Evolutionary conservation across 2,329 filamentous ascomycete species (phyloP).

Genomic region (Claviceps monticola): DNA sequence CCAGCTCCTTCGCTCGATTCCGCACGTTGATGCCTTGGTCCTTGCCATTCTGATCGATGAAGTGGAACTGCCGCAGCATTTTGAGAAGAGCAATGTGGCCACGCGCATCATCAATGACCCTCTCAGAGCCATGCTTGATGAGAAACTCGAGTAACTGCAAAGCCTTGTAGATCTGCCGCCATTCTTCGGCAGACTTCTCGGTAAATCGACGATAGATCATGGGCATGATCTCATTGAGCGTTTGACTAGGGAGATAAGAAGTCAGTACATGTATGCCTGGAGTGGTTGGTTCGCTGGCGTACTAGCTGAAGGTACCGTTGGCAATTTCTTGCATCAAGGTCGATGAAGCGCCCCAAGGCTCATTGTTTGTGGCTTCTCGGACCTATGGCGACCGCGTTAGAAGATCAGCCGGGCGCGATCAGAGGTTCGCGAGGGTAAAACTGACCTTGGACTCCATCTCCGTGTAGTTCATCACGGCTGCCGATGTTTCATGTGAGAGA

Average conservation of each 20-base stretch:
- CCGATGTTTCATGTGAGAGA: slow-evolving; percentile 15
- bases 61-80: slow-evolving; percentile 98
- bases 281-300: slow-evolving; percentile 23
- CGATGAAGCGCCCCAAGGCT: slow-evolving; percentile 83
- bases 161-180: slow-evolving; percentile 98
- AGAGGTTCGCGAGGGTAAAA: slow-evolving; percentile 6
- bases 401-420: neutral
- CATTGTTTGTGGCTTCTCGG: slow-evolving; percentile 96
- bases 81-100: slow-evolving; percentile 91
- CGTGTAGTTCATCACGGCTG: slow-evolving; percentile 95
- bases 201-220: slow-evolving; percentile 99
- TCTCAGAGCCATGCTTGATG: slow-evolving; percentile 94
- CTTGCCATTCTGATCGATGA: slow-evolving; percentile 89
- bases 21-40: slow-evolving; percentile 97
- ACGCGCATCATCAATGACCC: slow-evolving; percentile 92
- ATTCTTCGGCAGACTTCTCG: slow-evolving; percentile 95
- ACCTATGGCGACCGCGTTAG: slow-evolving; percentile 39
- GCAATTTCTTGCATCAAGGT: slow-evolving; percentile 95
- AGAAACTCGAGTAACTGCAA: slow-evolving; percentile 93
- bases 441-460: slow-evolving; percentile 68
- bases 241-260: slow-evolving; percentile 46
- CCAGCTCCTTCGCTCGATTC: slow-evolving; percentile 89
- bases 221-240: slow-evolving; percentile 98
- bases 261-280: neutral
- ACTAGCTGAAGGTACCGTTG: slow-evolving; percentile 98